Conservation (phyloP, 1,284 basidiomycete genomes). For the Hymenochaete sp. region DNA sequence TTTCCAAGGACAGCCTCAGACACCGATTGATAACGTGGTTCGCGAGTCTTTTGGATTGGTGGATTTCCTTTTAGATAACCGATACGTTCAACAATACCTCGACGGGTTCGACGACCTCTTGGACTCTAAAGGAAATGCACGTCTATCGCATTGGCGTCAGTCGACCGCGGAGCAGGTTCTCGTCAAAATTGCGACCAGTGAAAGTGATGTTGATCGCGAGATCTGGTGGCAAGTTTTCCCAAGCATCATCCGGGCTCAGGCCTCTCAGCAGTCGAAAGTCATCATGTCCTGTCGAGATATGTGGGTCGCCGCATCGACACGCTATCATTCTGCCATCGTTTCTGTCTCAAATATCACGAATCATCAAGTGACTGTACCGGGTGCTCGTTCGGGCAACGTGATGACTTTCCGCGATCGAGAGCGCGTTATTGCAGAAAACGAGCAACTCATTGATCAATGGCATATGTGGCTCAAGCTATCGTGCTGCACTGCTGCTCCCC, state of each 20-base stretch:
- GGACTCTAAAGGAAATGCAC: conserved; percentile 46
- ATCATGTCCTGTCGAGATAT: conserved; percentile 50
- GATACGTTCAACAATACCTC: conserved; percentile 37
- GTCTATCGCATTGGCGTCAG: conserved; percentile 56
- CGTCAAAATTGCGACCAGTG: conserved; percentile 60
- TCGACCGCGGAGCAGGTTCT: conserved; percentile 43
- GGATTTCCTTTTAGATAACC: conserved; percentile 43
- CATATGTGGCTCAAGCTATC: conserved; percentile 78
- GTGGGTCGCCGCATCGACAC: conserved; percentile 53
- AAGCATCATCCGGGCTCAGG: conserved; percentile 45
- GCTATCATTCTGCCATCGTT: conserved; percentile 60
- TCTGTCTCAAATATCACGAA: conserved; percentile 50
- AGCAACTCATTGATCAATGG: conserved; percentile 75
- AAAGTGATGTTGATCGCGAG: conserved; percentile 50
- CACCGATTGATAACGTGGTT: conserved; percentile 23
- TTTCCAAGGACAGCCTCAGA: conserved; percentile 29
- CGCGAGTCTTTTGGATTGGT: conserved; percentile 34
- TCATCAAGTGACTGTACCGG: conserved; percentile 12
- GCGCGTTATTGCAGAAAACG: conserved; percentile 46
- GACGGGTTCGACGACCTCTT: conserved; percentile 60
- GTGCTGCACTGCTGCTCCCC: conserved; percentile 66
- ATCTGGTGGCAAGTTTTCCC: conserved; percentile 70
- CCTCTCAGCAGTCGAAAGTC: conserved; percentile 38
- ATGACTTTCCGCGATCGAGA: conserved; percentile 20
- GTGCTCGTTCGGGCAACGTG: conserved; percentile 11